Evolutionary conservation across 2,329 filamentous ascomycete species (phyloP).

Genomic region (Pyricularia pennisetigena): DNA sequence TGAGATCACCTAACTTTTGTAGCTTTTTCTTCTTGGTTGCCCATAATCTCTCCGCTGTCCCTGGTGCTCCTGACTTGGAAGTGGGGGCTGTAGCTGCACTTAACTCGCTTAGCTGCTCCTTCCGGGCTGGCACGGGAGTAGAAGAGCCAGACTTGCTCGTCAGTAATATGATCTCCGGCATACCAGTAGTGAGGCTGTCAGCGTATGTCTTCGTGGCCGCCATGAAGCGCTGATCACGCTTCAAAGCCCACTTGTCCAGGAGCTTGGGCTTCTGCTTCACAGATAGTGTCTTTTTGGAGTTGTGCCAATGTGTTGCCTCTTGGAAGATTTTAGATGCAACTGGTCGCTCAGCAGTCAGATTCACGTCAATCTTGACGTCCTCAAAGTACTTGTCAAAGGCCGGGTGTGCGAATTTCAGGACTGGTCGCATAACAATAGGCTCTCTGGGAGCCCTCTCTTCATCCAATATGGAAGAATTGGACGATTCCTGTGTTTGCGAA

Average conservation of each 20-base stretch:
- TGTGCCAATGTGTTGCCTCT: conserved; percentile 53
- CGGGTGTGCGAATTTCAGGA: conserved; percentile 37
- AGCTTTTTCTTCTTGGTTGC: conserved; percentile 31
- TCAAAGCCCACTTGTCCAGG: conserved; percentile 23
- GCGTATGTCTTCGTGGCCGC: conserved; percentile 59
- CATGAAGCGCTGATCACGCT: conserved; percentile 54
- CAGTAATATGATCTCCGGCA: conserved; percentile 54
- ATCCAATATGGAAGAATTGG: neutral
- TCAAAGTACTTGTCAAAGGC: conserved; percentile 34
- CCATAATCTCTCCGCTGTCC: conserved; percentile 30
- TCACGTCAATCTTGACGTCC: conserved; percentile 26
- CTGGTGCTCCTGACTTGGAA: conserved; percentile 16
- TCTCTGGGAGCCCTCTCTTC: neutral
- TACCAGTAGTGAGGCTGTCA: conserved; percentile 56
- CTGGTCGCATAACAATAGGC: conserved; percentile 7
- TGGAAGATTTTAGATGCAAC: conserved; percentile 26
- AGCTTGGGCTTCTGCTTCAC: conserved; percentile 19
- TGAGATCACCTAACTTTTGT: conserved; percentile 30
- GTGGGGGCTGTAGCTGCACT: conserved; percentile 18
- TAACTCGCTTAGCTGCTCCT: conserved; percentile 7
- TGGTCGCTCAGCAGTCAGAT: conserved; percentile 13
- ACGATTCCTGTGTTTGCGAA: neutral
- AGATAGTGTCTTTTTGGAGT: conserved; percentile 40
- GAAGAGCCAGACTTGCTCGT: conserved; percentile 2
- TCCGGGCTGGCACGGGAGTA: conserved; percentile 4